phyloP scores from a whole-genome alignment of 2,329 filamentous ascomycete species.

The Emericellopsis atlantica region DNA sequence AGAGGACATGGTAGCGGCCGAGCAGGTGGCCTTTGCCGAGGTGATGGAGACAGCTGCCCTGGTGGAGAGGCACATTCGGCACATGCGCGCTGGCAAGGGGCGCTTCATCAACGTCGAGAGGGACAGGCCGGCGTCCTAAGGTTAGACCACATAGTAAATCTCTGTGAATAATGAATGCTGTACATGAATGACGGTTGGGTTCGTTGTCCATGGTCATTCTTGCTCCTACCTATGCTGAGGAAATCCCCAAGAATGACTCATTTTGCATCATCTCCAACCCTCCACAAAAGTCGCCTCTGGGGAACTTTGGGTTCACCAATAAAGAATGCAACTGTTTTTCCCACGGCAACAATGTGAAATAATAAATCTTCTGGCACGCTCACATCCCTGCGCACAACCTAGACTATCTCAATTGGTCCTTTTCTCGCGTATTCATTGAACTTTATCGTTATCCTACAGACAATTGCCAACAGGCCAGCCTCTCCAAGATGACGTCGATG shows the following conservation, averaged over 20 bases:
- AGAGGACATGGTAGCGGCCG: conserved; percentile 18
- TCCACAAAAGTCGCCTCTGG: too few relatives aligned
- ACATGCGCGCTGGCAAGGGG: conserved; percentile 32
- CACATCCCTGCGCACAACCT: too few relatives aligned
- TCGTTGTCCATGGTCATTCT: neutral
- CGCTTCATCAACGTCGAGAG: conserved; percentile 35
- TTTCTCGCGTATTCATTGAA: too few relatives aligned
- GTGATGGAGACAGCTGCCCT: conserved; percentile 22
- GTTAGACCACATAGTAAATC: neutral
- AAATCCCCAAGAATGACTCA: neutral
- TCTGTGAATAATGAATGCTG: neutral
- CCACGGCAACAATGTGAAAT: too few relatives aligned
- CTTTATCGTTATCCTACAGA: too few relatives aligned
- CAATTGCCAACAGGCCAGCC: neutral
- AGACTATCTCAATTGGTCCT: too few relatives aligned
- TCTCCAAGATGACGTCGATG: conserved; percentile 30
- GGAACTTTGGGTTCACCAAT: neutral
- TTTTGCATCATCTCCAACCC: neutral
- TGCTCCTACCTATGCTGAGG: too few relatives aligned
- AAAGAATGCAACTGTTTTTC: neutral
- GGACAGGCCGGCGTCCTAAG: conserved; percentile 11
- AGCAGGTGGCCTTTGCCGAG: conserved; percentile 18
- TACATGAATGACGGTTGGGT: neutral
- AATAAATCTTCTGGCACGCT: too few relatives aligned
- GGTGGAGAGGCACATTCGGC: conserved; percentile 34